A percentile compares a stretch with the other conserved stretches of the same genome.
Conservation (phyloP, 257 asterid species). For the Capsicum chinense region DNA sequence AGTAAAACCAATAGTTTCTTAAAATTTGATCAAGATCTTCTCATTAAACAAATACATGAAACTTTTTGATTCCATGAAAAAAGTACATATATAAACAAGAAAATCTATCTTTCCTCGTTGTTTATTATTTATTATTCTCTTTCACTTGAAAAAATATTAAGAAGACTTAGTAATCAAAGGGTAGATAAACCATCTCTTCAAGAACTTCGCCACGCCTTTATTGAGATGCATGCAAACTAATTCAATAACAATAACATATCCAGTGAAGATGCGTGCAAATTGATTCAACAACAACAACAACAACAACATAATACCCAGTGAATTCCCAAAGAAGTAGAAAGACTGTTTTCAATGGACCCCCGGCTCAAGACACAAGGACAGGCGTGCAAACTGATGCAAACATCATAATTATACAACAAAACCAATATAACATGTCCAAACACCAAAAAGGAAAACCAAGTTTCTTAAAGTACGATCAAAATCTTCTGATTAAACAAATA, state of each 20-base stretch:
- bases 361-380: too few species aligned
- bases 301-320: too few species aligned
- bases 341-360: too few species aligned
- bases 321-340: too few species aligned
- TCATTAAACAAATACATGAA: neutral
- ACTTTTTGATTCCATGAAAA: neutral
- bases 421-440: neutral
- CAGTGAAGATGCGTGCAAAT: too few species aligned
- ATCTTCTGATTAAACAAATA: neutral
- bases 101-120: neutral
- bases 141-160: too few species aligned
- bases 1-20: too few species aligned
- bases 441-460: neutral
- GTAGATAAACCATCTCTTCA: neutral
- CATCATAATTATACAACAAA: neutral
- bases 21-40: neutral
- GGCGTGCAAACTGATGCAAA: neutral
- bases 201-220: constrained; percentile 27
- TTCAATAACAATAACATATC: too few species aligned
- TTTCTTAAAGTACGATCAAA: neutral
- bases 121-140: neutral
- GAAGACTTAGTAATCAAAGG: neutral
- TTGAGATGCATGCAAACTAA: neutral
- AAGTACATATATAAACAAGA: neutral
- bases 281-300: too few species aligned